Evolutionary conservation across 352 stramenopile species (phyloP).

Genomic region (Pelagophyceae sp.): DNA sequence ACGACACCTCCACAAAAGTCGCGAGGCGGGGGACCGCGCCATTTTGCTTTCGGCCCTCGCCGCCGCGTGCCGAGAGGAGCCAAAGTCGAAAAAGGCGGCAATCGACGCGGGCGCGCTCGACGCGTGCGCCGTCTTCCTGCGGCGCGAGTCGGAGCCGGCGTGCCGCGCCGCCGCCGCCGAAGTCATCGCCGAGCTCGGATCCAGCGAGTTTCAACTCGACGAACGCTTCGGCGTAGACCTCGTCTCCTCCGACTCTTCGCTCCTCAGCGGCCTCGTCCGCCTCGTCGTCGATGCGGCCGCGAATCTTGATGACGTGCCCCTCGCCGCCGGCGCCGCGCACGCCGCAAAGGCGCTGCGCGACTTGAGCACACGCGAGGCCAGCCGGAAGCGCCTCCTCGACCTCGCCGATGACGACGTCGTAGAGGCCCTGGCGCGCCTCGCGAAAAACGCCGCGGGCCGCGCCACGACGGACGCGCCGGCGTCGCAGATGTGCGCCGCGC

Average conservation of each 20-base stretch:
- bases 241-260: neutral
- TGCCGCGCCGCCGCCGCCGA: neutral
- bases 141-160: neutral
- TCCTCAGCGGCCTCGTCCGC: neutral
- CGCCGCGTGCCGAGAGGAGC: neutral
- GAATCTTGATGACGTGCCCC: neutral
- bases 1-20: neutral
- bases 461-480: neutral
- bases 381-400: neutral
- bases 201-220: neutral
- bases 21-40: neutral
- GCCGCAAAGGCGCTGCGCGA: neutral
- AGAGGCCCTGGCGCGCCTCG: neutral
- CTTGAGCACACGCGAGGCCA: neutral
- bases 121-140: neutral
- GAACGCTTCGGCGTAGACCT: neutral
- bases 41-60: neutral
- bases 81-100: neutral
- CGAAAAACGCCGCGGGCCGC: neutral
- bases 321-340: neutral
- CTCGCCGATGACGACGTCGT: neutral
- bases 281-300: neutral
- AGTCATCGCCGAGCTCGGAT: constrained; percentile 1
- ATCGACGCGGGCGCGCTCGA: constrained; percentile 4
- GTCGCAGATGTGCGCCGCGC: neutral